Percentiles rank a stretch among this genome's conserved stretches.
phyloP scores from a whole-genome alignment of 2,329 filamentous ascomycete species.

The Xylariomycetidae sp. region DNA sequence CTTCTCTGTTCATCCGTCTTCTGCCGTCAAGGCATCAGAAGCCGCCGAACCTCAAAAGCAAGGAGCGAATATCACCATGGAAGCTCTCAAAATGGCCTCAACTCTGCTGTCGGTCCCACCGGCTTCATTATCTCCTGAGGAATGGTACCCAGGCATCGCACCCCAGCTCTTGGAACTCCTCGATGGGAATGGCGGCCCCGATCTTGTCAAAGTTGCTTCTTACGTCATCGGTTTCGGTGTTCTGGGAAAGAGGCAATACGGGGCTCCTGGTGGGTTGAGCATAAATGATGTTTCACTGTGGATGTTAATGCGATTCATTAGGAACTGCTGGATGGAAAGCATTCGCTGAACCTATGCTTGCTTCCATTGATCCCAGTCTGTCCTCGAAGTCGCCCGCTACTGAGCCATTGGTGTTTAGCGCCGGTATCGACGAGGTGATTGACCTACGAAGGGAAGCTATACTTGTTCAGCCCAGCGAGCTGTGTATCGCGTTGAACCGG shows the following conservation, averaged over 20 bases:
- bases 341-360: slow-evolving; percentile 56
- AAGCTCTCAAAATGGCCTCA: slow-evolving; percentile 61
- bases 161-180: slow-evolving; percentile 58
- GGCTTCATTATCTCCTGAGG: slow-evolving; percentile 43
- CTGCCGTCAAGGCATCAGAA: slow-evolving; percentile 35
- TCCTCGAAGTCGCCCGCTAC: slow-evolving; percentile 19
- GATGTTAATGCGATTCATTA: slow-evolving; percentile 15
- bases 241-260: slow-evolving; percentile 57
- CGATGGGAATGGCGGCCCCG: slow-evolving; percentile 54
- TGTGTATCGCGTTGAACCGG: slow-evolving; percentile 49
- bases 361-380: slow-evolving; percentile 40
- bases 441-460: slow-evolving; percentile 39
- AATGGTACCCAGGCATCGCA: slow-evolving; percentile 57
- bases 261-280: slow-evolving; percentile 59
- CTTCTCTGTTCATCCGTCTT: slow-evolving; percentile 61
- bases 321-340: slow-evolving; percentile 57
- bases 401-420: slow-evolving; percentile 19
- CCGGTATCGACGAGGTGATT: slow-evolving; percentile 34
- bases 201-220: slow-evolving; percentile 54
- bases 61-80: slow-evolving; percentile 62
- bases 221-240: slow-evolving; percentile 65
- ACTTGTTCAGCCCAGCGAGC: slow-evolving; percentile 41
- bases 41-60: slow-evolving; percentile 44
- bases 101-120: slow-evolving; percentile 59
- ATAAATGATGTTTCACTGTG: slow-evolving; percentile 5